Evolutionary conservation across 2,329 filamentous ascomycete genomes (phyloP), one percentile per base, ranked within the genome.

Genomic region (Cryphonectria nitschkei): DNA sequence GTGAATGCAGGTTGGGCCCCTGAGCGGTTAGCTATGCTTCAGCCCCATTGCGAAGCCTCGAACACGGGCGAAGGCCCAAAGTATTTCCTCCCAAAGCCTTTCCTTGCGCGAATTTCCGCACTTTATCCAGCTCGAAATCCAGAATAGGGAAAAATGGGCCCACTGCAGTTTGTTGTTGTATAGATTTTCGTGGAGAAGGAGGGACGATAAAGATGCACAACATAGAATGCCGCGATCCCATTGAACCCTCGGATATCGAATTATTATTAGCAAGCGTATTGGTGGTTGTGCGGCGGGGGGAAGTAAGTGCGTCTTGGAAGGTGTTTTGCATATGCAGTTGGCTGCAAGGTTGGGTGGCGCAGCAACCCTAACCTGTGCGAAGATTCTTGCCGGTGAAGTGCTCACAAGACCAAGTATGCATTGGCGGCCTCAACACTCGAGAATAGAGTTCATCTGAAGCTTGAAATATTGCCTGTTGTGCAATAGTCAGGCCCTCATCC

Each of bases 271-370:
- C 6, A 39, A 41, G 29, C 7, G 16, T 22, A n/a, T 39, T 61
- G 60, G 37, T n/a, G n/a, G 19, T n/a, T 13, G n/a, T 19, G 60
- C 22, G 19, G 19, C 8, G 16, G 62, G 3, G 39, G 14, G 62
- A 6, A 19, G 13, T 19, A 46, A 32, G 3, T 39, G 43, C 19
- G 16, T 52, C 46, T 52, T 13, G 11, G 16, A 34, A n/a, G 14
- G 19, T 65, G 29, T 65, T n/a, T 22, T 3, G 29, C 37, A 50
- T 19, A 52, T 65, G 64, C 43, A 32, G 64, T 65, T 54, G 29
- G 29, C 64, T 54, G 64, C 64, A n/a, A 26, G 64, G 19, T 39
- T 16, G 5, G 46, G 46, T 54, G 64, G 64, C 64, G 64, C 64
- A 54, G 64, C 58, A 39, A 26, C 7, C 1, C 8, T 34, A 39